These are phyloP conservation scores for Boletus rex-veris DNA, from an alignment of 768 basidiomycete genomes.

Conservation along the genomic window DNA sequence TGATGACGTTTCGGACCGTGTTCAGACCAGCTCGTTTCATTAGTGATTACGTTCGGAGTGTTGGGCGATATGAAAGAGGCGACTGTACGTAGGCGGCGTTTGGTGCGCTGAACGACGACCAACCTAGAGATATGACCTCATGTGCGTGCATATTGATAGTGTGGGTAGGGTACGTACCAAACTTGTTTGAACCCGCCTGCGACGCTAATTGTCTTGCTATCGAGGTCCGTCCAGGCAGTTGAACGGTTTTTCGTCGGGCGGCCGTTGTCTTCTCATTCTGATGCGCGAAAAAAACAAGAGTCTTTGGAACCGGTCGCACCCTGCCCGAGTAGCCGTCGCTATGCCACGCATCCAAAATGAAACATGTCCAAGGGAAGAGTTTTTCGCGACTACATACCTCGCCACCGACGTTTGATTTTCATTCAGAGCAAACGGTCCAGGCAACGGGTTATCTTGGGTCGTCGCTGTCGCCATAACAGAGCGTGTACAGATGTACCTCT, in stretches of 20 bases:
- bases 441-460: no score
- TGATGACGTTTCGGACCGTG: background rate
- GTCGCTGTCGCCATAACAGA: no score
- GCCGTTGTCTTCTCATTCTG: constrained; percentile 3
- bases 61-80: constrained; percentile 5
- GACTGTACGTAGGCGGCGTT: background rate
- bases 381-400: no score
- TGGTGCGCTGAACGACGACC: no score
- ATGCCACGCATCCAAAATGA: no score
- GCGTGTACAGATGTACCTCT: no score
- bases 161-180: background rate
- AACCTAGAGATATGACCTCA: constrained; percentile 5
- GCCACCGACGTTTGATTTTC: no score
- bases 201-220: no score
- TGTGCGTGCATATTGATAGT: background rate
- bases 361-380: no score
- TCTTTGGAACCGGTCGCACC: no score
- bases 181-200: background rate
- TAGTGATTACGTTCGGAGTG: constrained; percentile 4
- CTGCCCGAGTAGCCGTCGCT: no score
- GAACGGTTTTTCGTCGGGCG: constrained; percentile 7
- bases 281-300: background rate
- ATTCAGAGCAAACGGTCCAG: no score
- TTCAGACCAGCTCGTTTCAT: constrained; percentile 7
- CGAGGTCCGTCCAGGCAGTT: background rate